A percentile compares a stretch with the other conserved stretches of the same genome.
Conservation (phyloP, 2,329 filamentous ascomycete species). For the Curvularia sp. region DNA sequence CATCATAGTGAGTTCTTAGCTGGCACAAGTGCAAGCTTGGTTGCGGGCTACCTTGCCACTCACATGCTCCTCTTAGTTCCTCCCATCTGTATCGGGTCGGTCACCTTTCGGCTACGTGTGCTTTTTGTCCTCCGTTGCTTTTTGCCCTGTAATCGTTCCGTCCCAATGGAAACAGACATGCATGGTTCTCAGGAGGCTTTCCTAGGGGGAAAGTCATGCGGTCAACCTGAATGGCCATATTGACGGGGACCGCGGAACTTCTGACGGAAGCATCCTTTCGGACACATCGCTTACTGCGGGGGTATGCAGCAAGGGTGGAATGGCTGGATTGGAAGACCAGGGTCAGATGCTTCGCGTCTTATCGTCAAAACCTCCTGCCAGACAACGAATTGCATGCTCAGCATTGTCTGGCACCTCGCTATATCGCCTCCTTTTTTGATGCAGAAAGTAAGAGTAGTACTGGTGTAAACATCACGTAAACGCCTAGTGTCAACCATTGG, state of each 20-base stretch:
- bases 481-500: background rate
- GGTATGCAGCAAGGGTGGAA: constrained; percentile 18
- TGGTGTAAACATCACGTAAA: constrained; percentile 8
- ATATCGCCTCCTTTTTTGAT: background rate
- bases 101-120: constrained; percentile 3
- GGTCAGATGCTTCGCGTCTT: constrained; percentile 1
- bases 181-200: background rate
- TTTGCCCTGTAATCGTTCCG: background rate
- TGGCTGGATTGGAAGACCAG: background rate
- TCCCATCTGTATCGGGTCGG: constrained; percentile 15
- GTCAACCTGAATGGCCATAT: constrained; percentile 1
- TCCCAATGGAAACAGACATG: background rate
- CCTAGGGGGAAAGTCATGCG: constrained; percentile 1
- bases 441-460: constrained; percentile 3
- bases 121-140: background rate
- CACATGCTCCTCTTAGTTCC: constrained; percentile 15
- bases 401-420: background rate
- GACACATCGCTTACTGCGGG: constrained; percentile 20
- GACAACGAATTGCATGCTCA: background rate
- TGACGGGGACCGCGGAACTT: constrained; percentile 18
- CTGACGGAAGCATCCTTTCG: constrained; percentile 13
- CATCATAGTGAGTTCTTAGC: constrained; percentile 25
- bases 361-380: constrained; percentile 1
- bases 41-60: constrained; percentile 24
- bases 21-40: constrained; percentile 28